Evolutionary conservation across 1,139 yeast species (phyloP).

Genomic region (Zygotorulaspora mrakii): DNA sequence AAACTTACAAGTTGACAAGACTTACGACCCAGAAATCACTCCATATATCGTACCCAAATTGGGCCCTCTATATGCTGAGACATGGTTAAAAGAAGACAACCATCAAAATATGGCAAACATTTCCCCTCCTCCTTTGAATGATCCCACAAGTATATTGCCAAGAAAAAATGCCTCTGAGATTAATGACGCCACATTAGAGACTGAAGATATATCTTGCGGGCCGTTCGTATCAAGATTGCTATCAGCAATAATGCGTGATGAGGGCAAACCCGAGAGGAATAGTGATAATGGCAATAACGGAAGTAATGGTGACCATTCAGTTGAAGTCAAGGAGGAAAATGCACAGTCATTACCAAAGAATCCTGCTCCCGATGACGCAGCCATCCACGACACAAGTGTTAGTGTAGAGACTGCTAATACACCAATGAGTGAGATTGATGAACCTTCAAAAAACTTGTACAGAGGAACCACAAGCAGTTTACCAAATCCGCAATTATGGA

Average conservation of each 20-base stretch:
- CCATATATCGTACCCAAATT: slow-evolving; percentile 78
- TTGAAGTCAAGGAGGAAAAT: slow-evolving; percentile 25
- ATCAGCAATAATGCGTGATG: slow-evolving; percentile 58
- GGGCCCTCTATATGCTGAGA: slow-evolving; percentile 75
- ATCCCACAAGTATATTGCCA: slow-evolving; percentile 47
- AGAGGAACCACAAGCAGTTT: slow-evolving; percentile 39
- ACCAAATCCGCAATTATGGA: slow-evolving; percentile 48
- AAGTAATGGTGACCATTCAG: slow-evolving; percentile 17
- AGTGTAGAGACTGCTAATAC: slow-evolving; percentile 19
- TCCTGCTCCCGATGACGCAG: slow-evolving; percentile 7
- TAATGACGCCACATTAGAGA: slow-evolving; percentile 61
- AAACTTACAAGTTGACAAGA: slow-evolving; percentile 41
- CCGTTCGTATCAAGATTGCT: slow-evolving; percentile 83
- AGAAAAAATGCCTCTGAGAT: slow-evolving; percentile 59
- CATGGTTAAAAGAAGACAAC: slow-evolving; percentile 82
- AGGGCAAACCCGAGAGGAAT: slow-evolving; percentile 21
- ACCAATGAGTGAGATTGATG: slow-evolving; percentile 19
- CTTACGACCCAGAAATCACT: slow-evolving; percentile 62
- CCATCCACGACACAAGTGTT: slow-evolving; percentile 10
- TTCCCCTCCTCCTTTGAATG: slow-evolving; percentile 38
- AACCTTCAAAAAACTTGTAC: slow-evolving; percentile 9
- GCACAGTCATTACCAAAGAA: slow-evolving; percentile 15
- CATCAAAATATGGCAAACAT: slow-evolving; percentile 41
- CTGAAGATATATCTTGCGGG: slow-evolving; percentile 81
- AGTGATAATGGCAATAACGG: slow-evolving; percentile 14